A percentile compares a stretch with the other conserved stretches of the same genome.
phyloP scores from a whole-genome alignment of 1,284 basidiomycete species.

The Tilletiaria anomala region DNA sequence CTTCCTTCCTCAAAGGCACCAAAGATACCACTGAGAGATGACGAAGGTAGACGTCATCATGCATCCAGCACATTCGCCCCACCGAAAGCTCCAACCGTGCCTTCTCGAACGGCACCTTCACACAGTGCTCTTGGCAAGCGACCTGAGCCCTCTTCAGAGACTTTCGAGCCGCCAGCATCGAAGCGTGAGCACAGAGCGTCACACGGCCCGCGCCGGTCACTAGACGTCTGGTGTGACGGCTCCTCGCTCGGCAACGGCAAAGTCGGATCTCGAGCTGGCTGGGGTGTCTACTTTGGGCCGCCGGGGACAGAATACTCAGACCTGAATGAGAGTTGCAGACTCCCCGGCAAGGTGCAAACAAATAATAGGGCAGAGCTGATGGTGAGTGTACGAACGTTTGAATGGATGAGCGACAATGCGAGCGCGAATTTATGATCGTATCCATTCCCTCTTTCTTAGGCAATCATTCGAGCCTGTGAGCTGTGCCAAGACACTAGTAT shows the following conservation, averaged over 20 bases:
- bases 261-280: constrained; percentile 19
- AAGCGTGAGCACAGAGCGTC: too few species aligned
- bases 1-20: too few species aligned
- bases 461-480: constrained; percentile 59
- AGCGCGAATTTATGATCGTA: neutral
- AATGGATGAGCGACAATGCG: neutral
- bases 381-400: constrained; percentile 39
- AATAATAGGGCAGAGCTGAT: constrained; percentile 77
- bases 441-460: constrained; percentile 42
- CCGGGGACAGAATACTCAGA: constrained; percentile 4
- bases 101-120: neutral
- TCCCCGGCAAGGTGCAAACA: constrained; percentile 60
- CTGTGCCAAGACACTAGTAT: constrained; percentile 46
- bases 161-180: neutral
- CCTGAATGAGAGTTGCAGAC: constrained; percentile 61
- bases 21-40: too few species aligned
- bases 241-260: constrained; percentile 63
- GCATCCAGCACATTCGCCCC: neutral
- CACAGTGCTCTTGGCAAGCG: neutral
- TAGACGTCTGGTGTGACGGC: constrained; percentile 63
- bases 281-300: constrained; percentile 26
- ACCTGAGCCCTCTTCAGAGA: neutral
- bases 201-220: constrained; percentile 4
- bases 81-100: neutral
- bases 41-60: too few species aligned